Evolutionary conservation across 805 yeast species (phyloP).

Genomic region (Sugiyamaella boreocaroliniensis): DNA sequence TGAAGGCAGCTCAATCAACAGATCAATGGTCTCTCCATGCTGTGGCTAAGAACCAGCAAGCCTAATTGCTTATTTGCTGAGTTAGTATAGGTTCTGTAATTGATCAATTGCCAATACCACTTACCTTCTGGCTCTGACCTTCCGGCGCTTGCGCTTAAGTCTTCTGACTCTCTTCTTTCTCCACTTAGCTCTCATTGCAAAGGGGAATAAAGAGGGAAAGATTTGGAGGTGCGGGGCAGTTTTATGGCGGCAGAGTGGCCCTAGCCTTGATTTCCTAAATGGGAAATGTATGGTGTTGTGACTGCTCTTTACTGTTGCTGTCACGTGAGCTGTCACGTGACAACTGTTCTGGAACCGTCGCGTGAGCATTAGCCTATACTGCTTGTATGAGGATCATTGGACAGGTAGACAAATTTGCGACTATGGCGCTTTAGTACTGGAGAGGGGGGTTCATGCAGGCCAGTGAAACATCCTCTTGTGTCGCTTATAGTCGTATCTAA

Average conservation of each 20-base stretch:
- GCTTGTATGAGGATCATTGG: no score
- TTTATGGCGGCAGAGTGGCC: not conserved
- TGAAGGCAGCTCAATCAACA: not conserved
- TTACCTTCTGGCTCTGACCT: constrained; percentile 97
- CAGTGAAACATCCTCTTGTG: no score
- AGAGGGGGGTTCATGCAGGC: no score
- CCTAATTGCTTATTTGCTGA: constrained; percentile 22
- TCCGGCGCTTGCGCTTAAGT: constrained; percentile 99
- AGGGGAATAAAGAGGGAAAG: constrained; percentile 3
- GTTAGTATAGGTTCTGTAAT: constrained; percentile 5
- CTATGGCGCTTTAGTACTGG: no score
- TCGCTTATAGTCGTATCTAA: not conserved
- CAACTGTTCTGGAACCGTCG: no score
- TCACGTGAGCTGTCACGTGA: not conserved
- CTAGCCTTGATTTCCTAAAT: not conserved
- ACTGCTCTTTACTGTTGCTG: not conserved
- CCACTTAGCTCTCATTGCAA: constrained; percentile 69
- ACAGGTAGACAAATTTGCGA: no score
- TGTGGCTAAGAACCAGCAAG: constrained; percentile 18
- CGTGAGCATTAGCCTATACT: no score
- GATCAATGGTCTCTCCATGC: not conserved
- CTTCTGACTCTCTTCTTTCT: constrained; percentile 99
- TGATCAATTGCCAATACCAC: constrained; percentile 9
- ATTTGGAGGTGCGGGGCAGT: not conserved
- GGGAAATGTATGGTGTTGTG: not conserved